Evolutionary conservation across 345 rosid genomes (phyloP), one percentile per base, ranked within the genome.

Genomic region (Zanthoxylum bungeanum): DNA sequence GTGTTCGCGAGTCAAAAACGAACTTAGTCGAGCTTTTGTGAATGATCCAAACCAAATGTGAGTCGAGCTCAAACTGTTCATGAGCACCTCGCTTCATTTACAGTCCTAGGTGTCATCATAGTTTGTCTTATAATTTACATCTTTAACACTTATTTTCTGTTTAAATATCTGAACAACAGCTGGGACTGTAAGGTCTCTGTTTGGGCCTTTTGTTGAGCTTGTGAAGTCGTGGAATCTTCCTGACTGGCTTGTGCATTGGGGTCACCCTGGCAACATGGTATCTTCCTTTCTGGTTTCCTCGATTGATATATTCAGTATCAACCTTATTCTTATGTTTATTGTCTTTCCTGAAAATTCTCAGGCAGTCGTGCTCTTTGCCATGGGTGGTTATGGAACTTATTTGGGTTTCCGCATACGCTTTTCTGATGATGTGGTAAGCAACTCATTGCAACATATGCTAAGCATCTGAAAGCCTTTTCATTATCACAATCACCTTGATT

Each of bases 291-390:
- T 30, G 60, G n/a, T 73, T 55, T 3, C 27, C 53, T 52, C 55
- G 40, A 22, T 34, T 70, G 31, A 7, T 52, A 28, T 11, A 40
- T 36, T 36, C 44, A 9, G 5, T 59, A 39, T 31, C 10, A 24
- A n/a, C 12, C 34, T 30, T 14, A 30, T 75, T 59, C 58, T 55
- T 44, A 62, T 34, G 30, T 28, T 37, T 60, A 28, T 30, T 22
- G 53, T 60, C 34, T 46, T 40, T 70, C 12, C 14, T 68, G n/a
- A 39, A 22, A 40, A 40, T 49, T 71, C 34, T 70, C 52, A 95
- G 97, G 99, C 96, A 5, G 97, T 95, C 0, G 98, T 95, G 72
- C 98, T 95, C 65, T 89, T 95, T 71, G 98, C 98, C 28, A 95
- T 92, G 98, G 99, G 97, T 21, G 98, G 99, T 14, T 90, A 91